Percentiles rank a stretch among this genome's conserved stretches.
Conservation (phyloP, 495 filamentous ascomycete species). For the Pseudotulostoma volvatum region DNA sequence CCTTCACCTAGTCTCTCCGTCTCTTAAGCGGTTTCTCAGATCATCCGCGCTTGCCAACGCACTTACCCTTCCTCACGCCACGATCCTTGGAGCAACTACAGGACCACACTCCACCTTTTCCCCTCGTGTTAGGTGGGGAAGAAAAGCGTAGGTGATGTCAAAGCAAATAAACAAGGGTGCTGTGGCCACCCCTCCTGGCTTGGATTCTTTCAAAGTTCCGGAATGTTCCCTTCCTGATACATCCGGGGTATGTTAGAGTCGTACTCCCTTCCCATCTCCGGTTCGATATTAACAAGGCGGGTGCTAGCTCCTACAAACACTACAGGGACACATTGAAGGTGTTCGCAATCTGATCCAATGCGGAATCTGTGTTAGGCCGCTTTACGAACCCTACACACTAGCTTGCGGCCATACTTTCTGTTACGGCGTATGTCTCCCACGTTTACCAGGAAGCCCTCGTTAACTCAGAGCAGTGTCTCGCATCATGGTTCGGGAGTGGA, state of each 20-base stretch:
- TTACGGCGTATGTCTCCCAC: constrained; percentile 37
- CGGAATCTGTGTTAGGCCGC: constrained; percentile 49
- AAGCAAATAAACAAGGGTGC: not conserved
- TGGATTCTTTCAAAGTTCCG: not conserved
- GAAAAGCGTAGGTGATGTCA: not conserved
- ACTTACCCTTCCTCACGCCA: too few relatives aligned
- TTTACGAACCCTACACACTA: constrained; percentile 59
- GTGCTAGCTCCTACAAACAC: constrained; percentile 25
- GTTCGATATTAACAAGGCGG: not conserved
- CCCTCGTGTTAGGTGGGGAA: too few relatives aligned
- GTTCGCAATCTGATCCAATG: constrained; percentile 39
- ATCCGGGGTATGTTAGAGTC: constrained; percentile 1
- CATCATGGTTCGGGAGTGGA: constrained; percentile 46
- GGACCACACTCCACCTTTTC: too few relatives aligned
- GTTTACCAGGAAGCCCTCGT: constrained; percentile 1
- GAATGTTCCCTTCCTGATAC: not conserved
- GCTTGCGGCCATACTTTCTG: constrained; percentile 64
- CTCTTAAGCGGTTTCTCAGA: too few relatives aligned
- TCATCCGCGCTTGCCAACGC: too few relatives aligned
- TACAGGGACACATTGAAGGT: constrained; percentile 35
- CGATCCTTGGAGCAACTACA: too few relatives aligned
- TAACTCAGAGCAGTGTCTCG: constrained; percentile 36
- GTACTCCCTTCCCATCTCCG: not conserved
- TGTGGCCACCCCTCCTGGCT: not conserved
- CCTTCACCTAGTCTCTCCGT: too few relatives aligned